Evolutionary conservation across 2,329 filamentous ascomycete species (phyloP).

Genomic region (Botrytis galanthina): DNA sequence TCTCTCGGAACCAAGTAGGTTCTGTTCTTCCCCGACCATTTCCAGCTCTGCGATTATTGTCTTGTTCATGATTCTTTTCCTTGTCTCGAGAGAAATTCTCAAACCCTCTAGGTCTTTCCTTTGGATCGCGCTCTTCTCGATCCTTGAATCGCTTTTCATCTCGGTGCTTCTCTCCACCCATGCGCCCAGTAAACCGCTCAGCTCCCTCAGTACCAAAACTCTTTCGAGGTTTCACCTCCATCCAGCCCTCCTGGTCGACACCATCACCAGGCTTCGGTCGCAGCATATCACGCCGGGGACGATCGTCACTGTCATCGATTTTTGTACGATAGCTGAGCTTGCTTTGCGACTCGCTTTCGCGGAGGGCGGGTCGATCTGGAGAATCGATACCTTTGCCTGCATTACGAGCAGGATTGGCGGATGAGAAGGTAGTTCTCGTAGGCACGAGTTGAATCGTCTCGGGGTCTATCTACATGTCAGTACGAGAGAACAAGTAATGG

Average conservation of each 20-base stretch:
- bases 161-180: conserved; percentile 51
- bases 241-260: conserved; percentile 72
- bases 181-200: conserved; percentile 66
- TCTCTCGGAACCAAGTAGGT: conserved; percentile 68
- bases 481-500: conserved; percentile 25
- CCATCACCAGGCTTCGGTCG: conserved; percentile 52
- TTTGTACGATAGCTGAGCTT: conserved; percentile 60
- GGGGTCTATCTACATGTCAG: conserved; percentile 47
- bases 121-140: conserved; percentile 55
- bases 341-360: conserved; percentile 54
- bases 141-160: conserved; percentile 47
- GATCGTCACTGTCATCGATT: conserved; percentile 52
- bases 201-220: conserved; percentile 71
- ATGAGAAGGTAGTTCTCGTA: conserved; percentile 78
- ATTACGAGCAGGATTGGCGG: conserved; percentile 59
- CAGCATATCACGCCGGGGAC: conserved; percentile 46
- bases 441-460: conserved; percentile 87
- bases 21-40: conserved; percentile 64
- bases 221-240: conserved; percentile 69
- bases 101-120: conserved; percentile 49
- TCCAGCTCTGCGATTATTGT: conserved; percentile 60
- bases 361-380: conserved; percentile 45
- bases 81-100: conserved; percentile 51
- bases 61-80: conserved; percentile 48
- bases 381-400: conserved; percentile 42